A percentile compares a stretch with the other conserved stretches of the same genome.
These are phyloP conservation scores for Vitis rotundifolia DNA, from an alignment of 164 flowering plant genomes.

Conservation along the genomic window DNA sequence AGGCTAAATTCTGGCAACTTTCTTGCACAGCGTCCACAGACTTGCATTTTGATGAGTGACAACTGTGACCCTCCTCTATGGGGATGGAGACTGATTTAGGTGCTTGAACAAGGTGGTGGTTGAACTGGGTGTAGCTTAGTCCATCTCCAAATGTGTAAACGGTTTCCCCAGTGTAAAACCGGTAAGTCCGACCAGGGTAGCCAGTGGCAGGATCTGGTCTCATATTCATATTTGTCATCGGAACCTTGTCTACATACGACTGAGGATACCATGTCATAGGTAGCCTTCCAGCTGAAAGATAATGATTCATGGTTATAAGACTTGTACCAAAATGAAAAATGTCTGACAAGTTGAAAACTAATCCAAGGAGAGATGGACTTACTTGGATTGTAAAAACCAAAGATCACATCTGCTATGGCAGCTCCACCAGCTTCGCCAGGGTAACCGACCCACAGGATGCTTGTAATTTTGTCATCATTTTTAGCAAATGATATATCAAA, in stretches of 20 bases:
- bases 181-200: constrained; percentile 86
- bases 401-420: constrained; percentile 83
- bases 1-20: constrained; percentile 47
- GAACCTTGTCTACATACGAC: constrained; percentile 70
- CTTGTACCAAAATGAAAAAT: not conserved
- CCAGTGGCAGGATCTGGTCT: constrained; percentile 78
- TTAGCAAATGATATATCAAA: constrained; percentile 77
- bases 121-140: constrained; percentile 63
- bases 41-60: constrained; percentile 57
- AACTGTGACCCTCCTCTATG: constrained; percentile 62
- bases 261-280: constrained; percentile 99
- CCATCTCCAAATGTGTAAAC: constrained; percentile 87
- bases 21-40: constrained; percentile 50
- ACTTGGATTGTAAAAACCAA: constrained; percentile 83
- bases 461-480: constrained; percentile 47
- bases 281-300: constrained; percentile 75
- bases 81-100: constrained; percentile 62
- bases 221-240: constrained; percentile 98
- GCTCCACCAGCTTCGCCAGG: constrained; percentile 99
- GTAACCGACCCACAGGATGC: constrained; percentile 98
- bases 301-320: not conserved
- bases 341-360: not conserved
- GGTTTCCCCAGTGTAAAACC: constrained; percentile 84
- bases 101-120: constrained; percentile 60
- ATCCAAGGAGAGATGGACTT: constrained; percentile 17